Evolutionary conservation across 2,329 filamentous ascomycete species (phyloP).

Genomic region (Fusarium abutilonis): DNA sequence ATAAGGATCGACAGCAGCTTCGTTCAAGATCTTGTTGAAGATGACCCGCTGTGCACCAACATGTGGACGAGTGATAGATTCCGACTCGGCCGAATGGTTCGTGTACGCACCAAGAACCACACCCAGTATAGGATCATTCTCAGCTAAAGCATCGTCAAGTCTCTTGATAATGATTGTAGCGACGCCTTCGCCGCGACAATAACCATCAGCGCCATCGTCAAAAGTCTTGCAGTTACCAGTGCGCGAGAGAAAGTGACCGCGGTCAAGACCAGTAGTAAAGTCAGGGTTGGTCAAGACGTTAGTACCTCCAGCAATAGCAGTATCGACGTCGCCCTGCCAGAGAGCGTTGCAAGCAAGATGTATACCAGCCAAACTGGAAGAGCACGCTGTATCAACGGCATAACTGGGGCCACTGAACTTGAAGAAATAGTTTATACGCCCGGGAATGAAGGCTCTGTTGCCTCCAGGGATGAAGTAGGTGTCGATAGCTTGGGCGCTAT

Average conservation of each 20-base stretch:
- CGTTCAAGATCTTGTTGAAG: constrained; percentile 72
- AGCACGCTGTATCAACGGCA: constrained; percentile 81
- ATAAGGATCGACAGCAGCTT: constrained; percentile 77
- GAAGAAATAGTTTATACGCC: constrained; percentile 80
- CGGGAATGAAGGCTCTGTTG: constrained; percentile 60
- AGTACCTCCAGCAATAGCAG: constrained; percentile 80
- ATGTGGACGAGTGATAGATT: constrained; percentile 78
- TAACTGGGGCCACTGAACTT: constrained; percentile 78
- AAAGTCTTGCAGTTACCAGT: constrained; percentile 54
- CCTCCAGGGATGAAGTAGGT: constrained; percentile 62
- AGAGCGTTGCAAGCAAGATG: constrained; percentile 76
- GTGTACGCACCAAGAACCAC: constrained; percentile 71
- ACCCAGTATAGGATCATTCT: constrained; percentile 73
- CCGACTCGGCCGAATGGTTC: constrained; percentile 76
- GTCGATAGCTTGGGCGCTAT: constrained; percentile 73
- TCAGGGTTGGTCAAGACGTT: constrained; percentile 75
- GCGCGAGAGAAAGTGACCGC: constrained; percentile 71
- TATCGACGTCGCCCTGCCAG: constrained; percentile 78
- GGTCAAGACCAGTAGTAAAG: constrained; percentile 69
- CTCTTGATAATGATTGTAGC: constrained; percentile 61
- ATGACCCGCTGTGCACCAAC: constrained; percentile 69
- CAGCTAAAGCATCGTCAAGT: constrained; percentile 57
- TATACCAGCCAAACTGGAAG: constrained; percentile 76
- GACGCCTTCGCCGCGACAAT: constrained; percentile 62
- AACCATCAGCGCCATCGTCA: constrained; percentile 70